These are phyloP conservation scores for Botryosphaeria dothidea DNA, from an alignment of 2,329 filamentous ascomycete genomes.

Conservation along the genomic window DNA sequence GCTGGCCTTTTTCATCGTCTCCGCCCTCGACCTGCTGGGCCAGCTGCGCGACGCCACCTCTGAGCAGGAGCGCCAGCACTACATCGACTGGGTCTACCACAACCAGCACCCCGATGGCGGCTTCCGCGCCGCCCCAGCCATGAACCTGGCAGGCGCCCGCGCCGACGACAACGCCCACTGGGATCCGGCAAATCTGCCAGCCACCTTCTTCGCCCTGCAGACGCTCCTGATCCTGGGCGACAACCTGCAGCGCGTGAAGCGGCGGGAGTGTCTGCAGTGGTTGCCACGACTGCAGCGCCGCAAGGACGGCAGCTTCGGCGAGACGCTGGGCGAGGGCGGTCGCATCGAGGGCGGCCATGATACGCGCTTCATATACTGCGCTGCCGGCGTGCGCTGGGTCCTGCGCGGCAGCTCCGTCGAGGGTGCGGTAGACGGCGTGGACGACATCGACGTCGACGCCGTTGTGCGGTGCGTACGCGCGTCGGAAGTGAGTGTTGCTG, in stretches of 20 bases:
- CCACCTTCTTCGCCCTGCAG: conserved; percentile 85
- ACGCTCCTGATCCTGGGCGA: conserved; percentile 68
- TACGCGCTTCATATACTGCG: conserved; percentile 85
- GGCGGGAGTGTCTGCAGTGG: conserved; percentile 71
- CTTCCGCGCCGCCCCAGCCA: conserved; percentile 83
- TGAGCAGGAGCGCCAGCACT: conserved; percentile 54
- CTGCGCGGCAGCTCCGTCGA: conserved; percentile 62
- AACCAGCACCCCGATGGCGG: conserved; percentile 86
- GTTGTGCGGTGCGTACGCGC: conserved; percentile 70
- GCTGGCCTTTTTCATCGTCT: conserved; percentile 85
- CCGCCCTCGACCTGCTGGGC: conserved; percentile 79
- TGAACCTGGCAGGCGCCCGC: conserved; percentile 48
- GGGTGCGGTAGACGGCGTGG: conserved; percentile 56
- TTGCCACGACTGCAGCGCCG: conserved; percentile 71
- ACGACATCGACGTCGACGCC: conserved; percentile 73
- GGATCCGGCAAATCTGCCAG: conserved; percentile 81
- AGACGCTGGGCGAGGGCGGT: conserved; percentile 65
- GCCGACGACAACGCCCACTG: conserved; percentile 49
- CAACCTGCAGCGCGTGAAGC: conserved; percentile 63
- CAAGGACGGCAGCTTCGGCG: conserved; percentile 84
- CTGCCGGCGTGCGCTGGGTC: conserved; percentile 78
- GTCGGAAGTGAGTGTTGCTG: conserved; percentile 47
- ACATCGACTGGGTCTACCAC: conserved; percentile 76
- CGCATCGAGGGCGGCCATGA: conserved; percentile 77
- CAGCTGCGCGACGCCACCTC: conserved; percentile 59